Evolutionary conservation across 202 grass and related monocot genomes (phyloP), one percentile per base, ranked within the genome.

Genomic region (Eragrostis tef): DNA sequence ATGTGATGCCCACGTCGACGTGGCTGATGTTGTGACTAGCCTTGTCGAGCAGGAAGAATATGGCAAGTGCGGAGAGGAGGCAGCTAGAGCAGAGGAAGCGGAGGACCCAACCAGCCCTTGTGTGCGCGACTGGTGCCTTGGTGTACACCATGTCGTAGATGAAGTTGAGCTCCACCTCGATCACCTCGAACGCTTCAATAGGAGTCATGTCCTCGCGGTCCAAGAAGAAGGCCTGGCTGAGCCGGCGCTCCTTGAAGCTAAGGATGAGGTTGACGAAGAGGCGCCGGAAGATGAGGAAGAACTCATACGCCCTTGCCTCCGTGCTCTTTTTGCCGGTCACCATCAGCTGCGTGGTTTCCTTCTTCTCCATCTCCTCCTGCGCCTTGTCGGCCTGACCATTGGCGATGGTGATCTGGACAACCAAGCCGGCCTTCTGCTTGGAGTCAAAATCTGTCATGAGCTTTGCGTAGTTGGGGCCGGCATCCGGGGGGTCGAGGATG

Each of bases 81-180:
- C 66, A 81, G 39, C 2, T 3, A 6, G 73, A 78, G 67, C 66
- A 71, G 22, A 86, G 0, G 83, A 11, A 9, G 24, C 80, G 90
- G 11, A 87, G 71, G 0, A 16, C 2, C 15, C 31, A 81, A 3
- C 80, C 87, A 39, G 34, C 6, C 34, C 34, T 39, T 39, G 2
- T 39, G 34, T 39, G 34, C 34, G 34, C 34, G 34, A 39, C 34
- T 39, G 34, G 34, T 39, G 34, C 79, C 80, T 92, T 92, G 44
- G 87, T 92, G 86, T 84, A 73, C 41, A 86, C 64, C 63, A 86
- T 69, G 70, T 92, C 87, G 36, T 92, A 92, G 59, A 89, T 61
- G 76, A 84, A 89, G 79, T 79, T 82, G 56, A 92, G 87, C 76
- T 92, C 90, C 21, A 81, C 21, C 83, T 92, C 84, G 21, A 92